Base-by-base conservation (phyloP, 768 basidiomycete species). In the Amanita thiersii region DNA sequence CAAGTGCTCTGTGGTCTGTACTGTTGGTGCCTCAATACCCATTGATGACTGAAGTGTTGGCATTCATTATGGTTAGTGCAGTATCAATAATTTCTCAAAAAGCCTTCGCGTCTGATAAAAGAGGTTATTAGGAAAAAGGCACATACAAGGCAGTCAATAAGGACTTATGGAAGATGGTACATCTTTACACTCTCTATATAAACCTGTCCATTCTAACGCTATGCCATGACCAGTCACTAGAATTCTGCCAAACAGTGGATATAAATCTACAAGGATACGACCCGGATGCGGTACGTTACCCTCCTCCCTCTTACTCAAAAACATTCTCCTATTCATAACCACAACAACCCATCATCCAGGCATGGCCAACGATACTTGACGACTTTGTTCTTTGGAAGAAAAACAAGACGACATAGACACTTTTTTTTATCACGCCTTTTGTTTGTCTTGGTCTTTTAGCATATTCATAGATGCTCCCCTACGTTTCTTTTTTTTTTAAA, bases 151-250 rank as follows among this genome's bases (percentile, higher is more conserved):
- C 80, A 0, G 76, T 79, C 10, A 90, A 87, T 58, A 86, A 86
- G 53, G 88, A 92, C 60, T 61, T 89, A 6, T 92, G 88, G 88
- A 73, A 60, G 43, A 90, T 90, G 87, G 86, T 84, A 46, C 10
- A 69, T 62, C 34, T 10, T 12, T 48, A 11, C 2, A 24, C 20
- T 39, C 7, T 18, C 32, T 26, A 40, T 36, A 14, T 18, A 5
- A 18, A 1, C 43, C 28, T 40, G n/a, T 8, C 25, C 39, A 34
- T 47, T 35, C 35, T 35, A 46, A 9, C 29, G 29, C 29, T 5
- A 47, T 39, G 18, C 29, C 31, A 11, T 43, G 14, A 40, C 5
- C 54, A 88, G 85, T 79, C 84, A 63, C 66, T 79, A 29, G 87
- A 88, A 54, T 91, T 91, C 54, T 82, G 79, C 48, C 66, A 69